Evolutionary conservation across 2,329 filamentous ascomycete genomes (phyloP).

Genomic region (Botryotinia calthae): DNA sequence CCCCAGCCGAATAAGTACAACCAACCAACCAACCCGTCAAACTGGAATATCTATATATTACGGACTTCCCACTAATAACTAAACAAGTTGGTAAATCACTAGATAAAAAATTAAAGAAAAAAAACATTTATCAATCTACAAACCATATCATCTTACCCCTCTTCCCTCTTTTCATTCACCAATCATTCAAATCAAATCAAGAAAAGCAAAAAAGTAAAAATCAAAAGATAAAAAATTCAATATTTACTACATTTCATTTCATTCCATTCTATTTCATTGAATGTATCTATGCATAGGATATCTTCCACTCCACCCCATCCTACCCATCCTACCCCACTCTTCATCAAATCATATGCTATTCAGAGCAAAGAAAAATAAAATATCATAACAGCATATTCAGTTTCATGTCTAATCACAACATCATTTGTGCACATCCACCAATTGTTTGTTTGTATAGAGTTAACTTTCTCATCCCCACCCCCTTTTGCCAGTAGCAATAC

Average conservation of each 20-base stretch:
- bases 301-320: not conserved
- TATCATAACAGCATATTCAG: not conserved
- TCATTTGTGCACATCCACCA: not conserved
- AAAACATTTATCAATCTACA: too few relatives aligned
- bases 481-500: not conserved
- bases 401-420: constrained; percentile 12
- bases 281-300: constrained; percentile 1
- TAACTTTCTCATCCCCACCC: not conserved
- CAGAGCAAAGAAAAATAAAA: not conserved
- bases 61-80: too few relatives aligned
- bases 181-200: not conserved
- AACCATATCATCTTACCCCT: too few relatives aligned
- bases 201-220: not conserved
- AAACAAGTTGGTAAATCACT: too few relatives aligned
- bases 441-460: not conserved
- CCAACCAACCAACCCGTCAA: too few relatives aligned
- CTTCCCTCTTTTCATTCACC: not conserved
- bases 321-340: too few relatives aligned
- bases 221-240: not conserved
- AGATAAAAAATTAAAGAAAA: too few relatives aligned
- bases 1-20: too few relatives aligned
- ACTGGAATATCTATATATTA: too few relatives aligned
- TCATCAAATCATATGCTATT: constrained; percentile 10
- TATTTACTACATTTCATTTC: not conserved
- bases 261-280: not conserved